A percentile compares a stretch with the other conserved stretches of the same genome.
Evolutionary conservation across 2,329 filamentous ascomycete genomes (phyloP).

Genomic region (Pseudohalonectria lignicola): DNA sequence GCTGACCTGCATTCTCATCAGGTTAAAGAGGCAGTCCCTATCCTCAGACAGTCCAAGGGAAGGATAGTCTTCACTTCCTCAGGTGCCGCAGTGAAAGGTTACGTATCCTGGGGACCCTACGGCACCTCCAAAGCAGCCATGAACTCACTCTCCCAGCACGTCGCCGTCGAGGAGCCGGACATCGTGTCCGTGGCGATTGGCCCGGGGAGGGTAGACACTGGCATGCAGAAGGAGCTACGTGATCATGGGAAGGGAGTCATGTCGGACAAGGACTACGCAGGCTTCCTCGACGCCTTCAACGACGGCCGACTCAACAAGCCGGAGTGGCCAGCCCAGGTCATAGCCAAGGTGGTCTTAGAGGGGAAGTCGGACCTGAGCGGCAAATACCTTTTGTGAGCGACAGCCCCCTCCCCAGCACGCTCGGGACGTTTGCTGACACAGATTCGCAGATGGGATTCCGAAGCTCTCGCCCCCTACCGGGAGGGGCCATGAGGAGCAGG

Average conservation of each 20-base stretch:
- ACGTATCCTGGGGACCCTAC: constrained; percentile 69
- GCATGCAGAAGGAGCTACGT: constrained; percentile 79
- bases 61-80: constrained; percentile 71
- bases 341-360: constrained; percentile 63
- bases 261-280: constrained; percentile 46
- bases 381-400: constrained; percentile 46
- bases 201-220: constrained; percentile 77
- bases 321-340: constrained; percentile 76
- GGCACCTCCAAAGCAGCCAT: constrained; percentile 74
- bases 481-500: too few species aligned
- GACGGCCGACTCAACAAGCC: constrained; percentile 65
- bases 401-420: background rate
- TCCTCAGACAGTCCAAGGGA: constrained; percentile 57
- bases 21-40: constrained; percentile 60
- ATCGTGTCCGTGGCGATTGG: constrained; percentile 63
- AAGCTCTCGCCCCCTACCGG: constrained; percentile 43
- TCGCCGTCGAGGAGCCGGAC: constrained; percentile 66
- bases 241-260: constrained; percentile 42
- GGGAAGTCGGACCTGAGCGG: constrained; percentile 62
- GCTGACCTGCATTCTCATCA: too few species aligned
- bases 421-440: constrained; percentile 10
- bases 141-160: constrained; percentile 65
- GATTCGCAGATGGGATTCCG: constrained; percentile 36
- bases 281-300: constrained; percentile 59
- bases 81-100: constrained; percentile 58